Evolutionary conservation across 257 asterid species (phyloP).

Genomic region (Solanum appendiculatum): DNA sequence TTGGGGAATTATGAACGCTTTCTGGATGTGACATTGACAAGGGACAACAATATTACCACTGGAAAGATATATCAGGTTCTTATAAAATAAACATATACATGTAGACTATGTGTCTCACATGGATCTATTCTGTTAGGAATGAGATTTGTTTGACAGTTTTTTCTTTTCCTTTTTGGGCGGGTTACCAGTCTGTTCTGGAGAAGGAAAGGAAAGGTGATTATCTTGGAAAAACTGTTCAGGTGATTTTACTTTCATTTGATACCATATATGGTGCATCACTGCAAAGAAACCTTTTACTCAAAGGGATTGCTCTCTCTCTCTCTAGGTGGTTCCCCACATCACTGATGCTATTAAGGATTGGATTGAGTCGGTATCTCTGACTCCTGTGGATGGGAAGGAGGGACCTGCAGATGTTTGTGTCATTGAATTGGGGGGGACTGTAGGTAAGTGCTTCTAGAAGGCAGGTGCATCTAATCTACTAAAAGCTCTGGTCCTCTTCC

Average conservation of each 20-base stretch:
- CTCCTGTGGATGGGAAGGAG: slow-evolving; percentile 87
- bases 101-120: background rate
- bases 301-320: slow-evolving; percentile 1
- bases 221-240: slow-evolving; percentile 99
- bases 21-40: slow-evolving; percentile 85
- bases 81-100: slow-evolving; percentile 5
- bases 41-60: slow-evolving; percentile 92
- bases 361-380: slow-evolving; percentile 73
- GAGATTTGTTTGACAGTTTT: slow-evolving; percentile 1
- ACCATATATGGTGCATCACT: background rate
- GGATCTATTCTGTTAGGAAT: background rate
- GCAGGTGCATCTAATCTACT: background rate
- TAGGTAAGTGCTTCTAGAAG: slow-evolving; percentile 41
- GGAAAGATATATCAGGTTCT: slow-evolving; percentile 97
- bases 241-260: slow-evolving; percentile 11
- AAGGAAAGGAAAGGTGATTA: slow-evolving; percentile 93
- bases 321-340: slow-evolving; percentile 88
- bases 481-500: background rate
- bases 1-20: slow-evolving; percentile 94
- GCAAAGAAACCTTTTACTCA: background rate
- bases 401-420: slow-evolving; percentile 98
- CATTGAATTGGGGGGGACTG: slow-evolving; percentile 98
- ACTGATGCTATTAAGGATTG: slow-evolving; percentile 91
- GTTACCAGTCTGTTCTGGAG: slow-evolving; percentile 71
- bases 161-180: slow-evolving; percentile 6